phyloP scores from a whole-genome alignment of 176 grass and related monocot species.

The Eragrostis nindensis region DNA sequence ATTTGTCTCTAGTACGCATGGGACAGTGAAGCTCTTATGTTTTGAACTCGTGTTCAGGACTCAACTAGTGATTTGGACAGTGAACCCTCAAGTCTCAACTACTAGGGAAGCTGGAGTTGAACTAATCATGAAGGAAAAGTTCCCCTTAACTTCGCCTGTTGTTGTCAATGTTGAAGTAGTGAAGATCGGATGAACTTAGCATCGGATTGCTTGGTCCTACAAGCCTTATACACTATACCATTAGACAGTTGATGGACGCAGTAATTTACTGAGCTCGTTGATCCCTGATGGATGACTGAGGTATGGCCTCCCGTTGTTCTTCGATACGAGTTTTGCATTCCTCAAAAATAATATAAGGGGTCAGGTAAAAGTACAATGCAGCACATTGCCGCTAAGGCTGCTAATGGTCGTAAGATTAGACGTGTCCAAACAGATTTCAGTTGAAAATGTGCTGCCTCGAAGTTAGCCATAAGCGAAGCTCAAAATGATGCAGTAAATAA shows the following conservation, averaged over 20 bases:
- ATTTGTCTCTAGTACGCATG: slow-evolving; percentile 3
- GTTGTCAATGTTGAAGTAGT: slow-evolving; percentile 41
- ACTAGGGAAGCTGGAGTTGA: slow-evolving; percentile 56
- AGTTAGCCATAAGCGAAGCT: not conserved
- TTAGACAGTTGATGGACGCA: slow-evolving; percentile 47
- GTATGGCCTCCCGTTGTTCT: slow-evolving; percentile 5
- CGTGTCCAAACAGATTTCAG: not conserved
- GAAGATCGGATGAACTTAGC: slow-evolving; percentile 67
- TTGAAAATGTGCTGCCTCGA: not conserved
- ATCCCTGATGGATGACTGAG: slow-evolving; percentile 38
- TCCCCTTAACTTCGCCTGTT: slow-evolving; percentile 37
- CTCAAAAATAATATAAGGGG: not conserved
- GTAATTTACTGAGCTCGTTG: slow-evolving; percentile 45
- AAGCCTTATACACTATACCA: slow-evolving; percentile 13
- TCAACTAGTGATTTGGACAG: slow-evolving; percentile 59
- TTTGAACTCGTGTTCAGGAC: slow-evolving; percentile 46
- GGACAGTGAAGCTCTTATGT: slow-evolving; percentile 21
- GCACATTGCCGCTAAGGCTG: not conserved
- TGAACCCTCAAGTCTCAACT: slow-evolving; percentile 65
- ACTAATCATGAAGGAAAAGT: slow-evolving; percentile 50
- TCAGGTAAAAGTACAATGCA: slow-evolving; percentile 12
- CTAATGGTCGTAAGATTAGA: slow-evolving; percentile 8
- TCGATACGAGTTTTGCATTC: slow-evolving; percentile 21
- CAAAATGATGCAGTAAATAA: slow-evolving; percentile 5
- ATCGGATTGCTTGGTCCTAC: slow-evolving; percentile 57